Evolutionary conservation across 1,284 basidiomycete genomes (phyloP).

Genomic region (Tranzscheliella williamsii): DNA sequence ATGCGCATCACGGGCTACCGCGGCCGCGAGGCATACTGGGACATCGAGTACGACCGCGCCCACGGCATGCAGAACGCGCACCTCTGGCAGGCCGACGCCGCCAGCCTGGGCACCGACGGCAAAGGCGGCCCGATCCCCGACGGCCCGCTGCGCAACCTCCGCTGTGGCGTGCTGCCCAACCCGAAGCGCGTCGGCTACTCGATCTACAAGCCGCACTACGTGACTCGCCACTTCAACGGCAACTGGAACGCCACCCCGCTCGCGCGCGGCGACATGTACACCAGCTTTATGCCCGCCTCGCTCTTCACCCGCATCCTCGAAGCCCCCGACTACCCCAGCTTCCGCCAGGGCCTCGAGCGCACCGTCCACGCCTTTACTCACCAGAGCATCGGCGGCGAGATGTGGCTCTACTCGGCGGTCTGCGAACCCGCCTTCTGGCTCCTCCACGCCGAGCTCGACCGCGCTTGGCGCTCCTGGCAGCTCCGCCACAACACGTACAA

Average conservation of each 20-base stretch:
- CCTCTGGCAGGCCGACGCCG: slow-evolving; percentile 3
- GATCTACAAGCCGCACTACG: slow-evolving; percentile 19
- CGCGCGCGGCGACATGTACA: slow-evolving; percentile 30
- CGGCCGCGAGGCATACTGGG: slow-evolving; percentile 25
- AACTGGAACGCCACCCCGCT: slow-evolving; percentile 10
- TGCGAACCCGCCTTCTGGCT: slow-evolving; percentile 35
- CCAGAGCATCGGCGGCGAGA: slow-evolving; percentile 18
- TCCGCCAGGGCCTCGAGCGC: slow-evolving; percentile 5
- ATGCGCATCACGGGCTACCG: slow-evolving; percentile 21
- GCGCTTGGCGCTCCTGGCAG: slow-evolving; percentile 20
- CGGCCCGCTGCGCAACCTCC: slow-evolving; percentile 6
- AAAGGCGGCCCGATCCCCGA: slow-evolving; percentile 15
- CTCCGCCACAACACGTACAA: neutral
- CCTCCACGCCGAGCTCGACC: slow-evolving; percentile 22
- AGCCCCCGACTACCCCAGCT: slow-evolving; percentile 2
- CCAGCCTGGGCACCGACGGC: slow-evolving; percentile 2
- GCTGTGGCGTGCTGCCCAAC: slow-evolving; percentile 16
- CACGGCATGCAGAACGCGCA: slow-evolving; percentile 5
- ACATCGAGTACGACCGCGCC: slow-evolving; percentile 11
- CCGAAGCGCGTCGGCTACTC: slow-evolving; percentile 8
- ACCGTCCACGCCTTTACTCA: slow-evolving; percentile 17
- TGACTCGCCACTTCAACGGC: slow-evolving; percentile 24
- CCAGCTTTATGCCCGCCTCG: slow-evolving; percentile 2
- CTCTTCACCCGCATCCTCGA: slow-evolving; percentile 2
- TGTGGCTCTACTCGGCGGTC: slow-evolving; percentile 12